Evolutionary conservation across 2,329 filamentous ascomycete genomes (phyloP).

Genomic region (Aureobasidium sp.): DNA sequence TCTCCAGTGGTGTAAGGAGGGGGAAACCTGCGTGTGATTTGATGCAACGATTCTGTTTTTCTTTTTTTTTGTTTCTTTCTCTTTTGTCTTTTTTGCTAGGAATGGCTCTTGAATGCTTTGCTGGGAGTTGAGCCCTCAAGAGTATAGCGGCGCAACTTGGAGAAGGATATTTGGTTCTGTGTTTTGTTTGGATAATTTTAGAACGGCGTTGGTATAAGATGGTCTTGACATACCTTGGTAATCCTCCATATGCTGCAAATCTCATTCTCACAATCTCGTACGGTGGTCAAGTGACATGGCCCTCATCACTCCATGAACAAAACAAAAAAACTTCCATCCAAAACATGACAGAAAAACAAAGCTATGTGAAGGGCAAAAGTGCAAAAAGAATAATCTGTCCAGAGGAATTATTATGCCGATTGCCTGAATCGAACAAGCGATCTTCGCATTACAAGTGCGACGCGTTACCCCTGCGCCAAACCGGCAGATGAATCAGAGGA

Average conservation of each 20-base stretch:
- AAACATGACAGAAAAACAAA: too few species aligned
- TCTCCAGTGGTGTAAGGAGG: constrained; percentile 22
- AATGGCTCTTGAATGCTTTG: too few species aligned
- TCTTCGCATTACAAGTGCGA: constrained; percentile 11
- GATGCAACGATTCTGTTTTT: not conserved
- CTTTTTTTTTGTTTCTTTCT: not conserved
- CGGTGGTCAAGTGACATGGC: too few species aligned
- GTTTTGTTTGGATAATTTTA: not conserved
- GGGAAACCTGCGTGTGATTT: not conserved
- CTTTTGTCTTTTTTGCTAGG: too few species aligned
- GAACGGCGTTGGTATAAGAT: too few species aligned
- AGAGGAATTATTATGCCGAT: not conserved
- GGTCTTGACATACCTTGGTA: too few species aligned
- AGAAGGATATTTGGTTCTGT: not conserved
- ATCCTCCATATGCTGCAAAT: too few species aligned
- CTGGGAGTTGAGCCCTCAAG: too few species aligned
- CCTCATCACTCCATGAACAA: too few species aligned
- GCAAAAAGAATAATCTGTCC: not conserved
- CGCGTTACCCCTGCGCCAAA: constrained; percentile 7
- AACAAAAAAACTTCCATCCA: not conserved
- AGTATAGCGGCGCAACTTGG: not conserved
- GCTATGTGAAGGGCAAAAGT: too few species aligned
- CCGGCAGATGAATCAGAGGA: not conserved
- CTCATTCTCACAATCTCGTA: too few species aligned
- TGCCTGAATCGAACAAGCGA: constrained; percentile 9